A percentile compares a stretch with the other conserved stretches of the same genome.
These are phyloP conservation scores for Iris macrosiphon DNA, from an alignment of 106 monocot genomes.

Conservation along the genomic window DNA sequence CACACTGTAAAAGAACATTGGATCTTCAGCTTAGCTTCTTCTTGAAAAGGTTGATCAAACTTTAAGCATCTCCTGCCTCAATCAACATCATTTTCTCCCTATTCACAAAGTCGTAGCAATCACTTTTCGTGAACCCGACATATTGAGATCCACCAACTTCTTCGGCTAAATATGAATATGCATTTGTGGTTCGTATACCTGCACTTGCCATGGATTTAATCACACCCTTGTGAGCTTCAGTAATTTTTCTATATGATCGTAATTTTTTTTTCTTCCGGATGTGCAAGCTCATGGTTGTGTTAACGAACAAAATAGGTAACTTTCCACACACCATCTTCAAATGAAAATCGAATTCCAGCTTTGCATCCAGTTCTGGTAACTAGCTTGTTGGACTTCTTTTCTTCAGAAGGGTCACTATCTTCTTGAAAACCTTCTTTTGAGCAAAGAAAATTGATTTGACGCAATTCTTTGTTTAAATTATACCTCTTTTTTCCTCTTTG, in stretches of 20 bases:
- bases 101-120: constrained; percentile 13
- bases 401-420: no score
- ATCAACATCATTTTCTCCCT: constrained; percentile 10
- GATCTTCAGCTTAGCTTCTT: constrained; percentile 18
- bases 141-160: constrained; percentile 8
- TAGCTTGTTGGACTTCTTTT: constrained; percentile 25
- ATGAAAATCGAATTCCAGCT: constrained; percentile 25
- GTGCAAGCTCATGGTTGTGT: constrained; percentile 35
- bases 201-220: constrained; percentile 12
- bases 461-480: no score
- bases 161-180: no score
- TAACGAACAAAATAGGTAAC: constrained; percentile 19
- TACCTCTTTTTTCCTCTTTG: constrained; percentile 30
- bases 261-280: constrained; percentile 27
- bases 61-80: constrained; percentile 17
- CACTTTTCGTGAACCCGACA: constrained; percentile 9
- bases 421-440: no score
- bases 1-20: constrained; percentile 39
- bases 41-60: constrained; percentile 19
- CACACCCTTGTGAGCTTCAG: constrained; percentile 15
- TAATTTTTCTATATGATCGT: constrained; percentile 17
- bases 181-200: constrained; percentile 10
- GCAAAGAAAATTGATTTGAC: no score
- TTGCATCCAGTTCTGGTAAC: constrained; percentile 34
- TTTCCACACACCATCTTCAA: constrained; percentile 26